Conservation (phyloP, 345 rosid genomes). For the Lepidium aucheri region DNA sequence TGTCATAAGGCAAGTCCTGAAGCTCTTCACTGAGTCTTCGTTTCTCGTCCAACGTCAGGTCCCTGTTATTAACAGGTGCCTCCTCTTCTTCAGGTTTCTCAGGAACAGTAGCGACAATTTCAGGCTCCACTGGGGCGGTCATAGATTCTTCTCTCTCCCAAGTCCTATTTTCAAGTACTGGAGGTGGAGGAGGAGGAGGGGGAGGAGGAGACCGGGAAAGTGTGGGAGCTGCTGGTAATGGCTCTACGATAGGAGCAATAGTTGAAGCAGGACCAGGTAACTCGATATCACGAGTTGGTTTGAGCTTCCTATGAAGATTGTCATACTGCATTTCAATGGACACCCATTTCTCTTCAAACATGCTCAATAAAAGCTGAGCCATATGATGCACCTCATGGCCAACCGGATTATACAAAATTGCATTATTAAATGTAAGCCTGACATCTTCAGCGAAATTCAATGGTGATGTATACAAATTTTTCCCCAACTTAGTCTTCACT, state of each 20-base stretch:
- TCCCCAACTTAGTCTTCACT: conserved; percentile 50
- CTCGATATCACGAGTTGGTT: conserved; percentile 15
- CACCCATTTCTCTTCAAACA: conserved; percentile 67
- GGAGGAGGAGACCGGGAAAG: conserved; percentile 20
- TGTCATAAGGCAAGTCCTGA: conserved; percentile 70
- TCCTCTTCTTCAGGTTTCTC: conserved; percentile 40
- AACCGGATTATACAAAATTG: conserved; percentile 65
- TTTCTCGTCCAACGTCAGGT: conserved; percentile 81
- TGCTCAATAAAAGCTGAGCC: conserved; percentile 49
- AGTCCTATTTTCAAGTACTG: conserved; percentile 6
- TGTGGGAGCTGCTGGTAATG: conserved; percentile 26
- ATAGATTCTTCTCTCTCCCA: conserved; percentile 42
- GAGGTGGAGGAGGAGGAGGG: not conserved
- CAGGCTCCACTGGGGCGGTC: conserved; percentile 31
- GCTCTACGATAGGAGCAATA: conserved; percentile 8
- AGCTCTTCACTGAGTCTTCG: conserved; percentile 60
- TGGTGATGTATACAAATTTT: conserved; percentile 55
- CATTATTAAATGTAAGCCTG: conserved; percentile 78
- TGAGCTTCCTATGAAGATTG: conserved; percentile 11
- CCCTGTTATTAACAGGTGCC: conserved; percentile 35
- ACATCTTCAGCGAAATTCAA: conserved; percentile 72
- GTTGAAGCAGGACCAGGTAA: conserved; percentile 8
- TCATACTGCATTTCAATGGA: conserved; percentile 37
- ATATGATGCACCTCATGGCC: conserved; percentile 70
- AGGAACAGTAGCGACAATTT: conserved; percentile 13